Percentiles rank a stretch among this genome's conserved stretches.
Evolutionary conservation across 495 filamentous ascomycete species (phyloP).

Genomic region (Aspergillus conjunctus): DNA sequence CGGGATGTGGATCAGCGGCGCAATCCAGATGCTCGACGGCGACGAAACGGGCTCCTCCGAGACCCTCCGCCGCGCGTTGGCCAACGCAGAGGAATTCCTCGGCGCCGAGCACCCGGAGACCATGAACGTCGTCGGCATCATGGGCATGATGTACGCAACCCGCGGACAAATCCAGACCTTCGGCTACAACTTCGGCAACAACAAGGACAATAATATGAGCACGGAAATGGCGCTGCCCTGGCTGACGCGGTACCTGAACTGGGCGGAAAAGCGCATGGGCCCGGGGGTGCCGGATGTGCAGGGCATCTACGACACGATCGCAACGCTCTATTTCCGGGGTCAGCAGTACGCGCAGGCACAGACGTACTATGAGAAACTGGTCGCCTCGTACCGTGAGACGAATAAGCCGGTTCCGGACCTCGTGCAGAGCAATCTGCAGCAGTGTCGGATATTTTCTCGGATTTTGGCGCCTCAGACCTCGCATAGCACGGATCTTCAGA

Average conservation of each 20-base stretch:
- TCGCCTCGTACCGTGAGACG: constrained; percentile 20
- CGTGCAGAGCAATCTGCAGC: constrained; percentile 25
- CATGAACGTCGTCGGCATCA: constrained; percentile 33
- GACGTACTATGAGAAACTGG: constrained; percentile 34
- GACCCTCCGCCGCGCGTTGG: constrained; percentile 38
- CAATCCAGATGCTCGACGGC: constrained; percentile 23
- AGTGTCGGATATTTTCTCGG: constrained; percentile 35
- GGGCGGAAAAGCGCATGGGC: constrained; percentile 33
- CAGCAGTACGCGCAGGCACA: constrained; percentile 34
- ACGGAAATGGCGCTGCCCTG: constrained; percentile 33
- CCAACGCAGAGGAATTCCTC: constrained; percentile 35
- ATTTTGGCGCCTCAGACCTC: constrained; percentile 15
- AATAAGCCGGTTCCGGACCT: constrained; percentile 19
- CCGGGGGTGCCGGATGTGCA: constrained; percentile 31
- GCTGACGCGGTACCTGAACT: constrained; percentile 36
- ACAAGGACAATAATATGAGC: constrained; percentile 12
- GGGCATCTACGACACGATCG: constrained; percentile 30
- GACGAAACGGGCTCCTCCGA: constrained; percentile 32
- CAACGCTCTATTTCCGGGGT: constrained; percentile 28
- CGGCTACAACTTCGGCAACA: constrained; percentile 6
- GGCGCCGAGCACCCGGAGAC: constrained; percentile 36
- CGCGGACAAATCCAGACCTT: constrained; percentile 17
- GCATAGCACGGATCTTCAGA: constrained; percentile 10
- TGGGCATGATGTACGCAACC: constrained; percentile 38
- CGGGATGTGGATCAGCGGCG: constrained; percentile 31